These are phyloP conservation scores for Ophiocordyceps camponoti-leonardi DNA, from an alignment of 2,329 filamentous ascomycete species.

Conservation along the genomic window DNA sequence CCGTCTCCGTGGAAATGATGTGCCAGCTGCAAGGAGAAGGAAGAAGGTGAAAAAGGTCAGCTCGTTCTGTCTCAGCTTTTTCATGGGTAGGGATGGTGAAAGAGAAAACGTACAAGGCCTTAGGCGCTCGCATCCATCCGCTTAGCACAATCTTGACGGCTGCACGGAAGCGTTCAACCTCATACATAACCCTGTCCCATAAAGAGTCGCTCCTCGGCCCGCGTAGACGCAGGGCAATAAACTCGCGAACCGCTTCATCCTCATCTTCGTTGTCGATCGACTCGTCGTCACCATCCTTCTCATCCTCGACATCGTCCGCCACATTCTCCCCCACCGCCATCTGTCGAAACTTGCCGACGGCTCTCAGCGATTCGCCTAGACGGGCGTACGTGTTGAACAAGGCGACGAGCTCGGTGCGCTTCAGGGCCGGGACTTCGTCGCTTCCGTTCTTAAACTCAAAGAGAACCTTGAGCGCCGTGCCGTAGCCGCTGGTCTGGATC, in stretches of 20 bases:
- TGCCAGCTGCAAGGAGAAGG: slow-evolving; percentile 15
- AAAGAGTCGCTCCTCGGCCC: slow-evolving; percentile 16
- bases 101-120: slow-evolving; percentile 42
- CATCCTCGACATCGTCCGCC: background rate
- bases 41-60: too few relatives aligned
- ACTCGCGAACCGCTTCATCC: slow-evolving; percentile 10
- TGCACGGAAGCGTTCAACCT: slow-evolving; percentile 44
- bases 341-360: slow-evolving; percentile 52
- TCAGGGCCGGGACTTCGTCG: slow-evolving; percentile 50
- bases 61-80: too few relatives aligned
- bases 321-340: slow-evolving; percentile 24
- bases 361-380: slow-evolving; percentile 63
- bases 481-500: slow-evolving; percentile 86
- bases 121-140: slow-evolving; percentile 55
- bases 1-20: slow-evolving; percentile 25
- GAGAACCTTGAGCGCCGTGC: slow-evolving; percentile 83
- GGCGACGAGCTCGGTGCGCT: slow-evolving; percentile 83
- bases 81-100: background rate
- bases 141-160: slow-evolving; percentile 49
- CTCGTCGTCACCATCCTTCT: slow-evolving; percentile 4
- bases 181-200: slow-evolving; percentile 41
- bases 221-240: slow-evolving; percentile 11
- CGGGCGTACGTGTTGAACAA: slow-evolving; percentile 88
- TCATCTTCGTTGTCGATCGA: slow-evolving; percentile 12
- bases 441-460: slow-evolving; percentile 73